A percentile compares a stretch with the other conserved stretches of the same genome.
Conservation (phyloP, 192 early-diverging fungal species). For the Backusella circina region DNA sequence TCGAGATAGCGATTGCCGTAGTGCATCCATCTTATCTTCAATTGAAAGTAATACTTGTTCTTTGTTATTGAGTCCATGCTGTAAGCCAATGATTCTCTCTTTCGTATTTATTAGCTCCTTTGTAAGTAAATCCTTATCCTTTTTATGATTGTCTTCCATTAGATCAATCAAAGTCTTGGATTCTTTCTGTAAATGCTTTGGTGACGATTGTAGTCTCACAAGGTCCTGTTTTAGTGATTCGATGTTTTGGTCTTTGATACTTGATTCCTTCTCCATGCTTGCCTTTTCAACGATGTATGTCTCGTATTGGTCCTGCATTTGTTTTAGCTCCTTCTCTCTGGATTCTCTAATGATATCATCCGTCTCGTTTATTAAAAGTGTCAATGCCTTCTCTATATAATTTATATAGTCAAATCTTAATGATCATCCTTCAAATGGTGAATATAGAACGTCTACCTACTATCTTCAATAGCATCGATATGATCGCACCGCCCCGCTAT, state of each 20-base stretch:
- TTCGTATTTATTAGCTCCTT: not conserved
- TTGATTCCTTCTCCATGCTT: not conserved
- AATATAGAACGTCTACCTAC: too few species aligned
- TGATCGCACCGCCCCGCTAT: not conserved
- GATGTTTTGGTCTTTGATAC: not conserved
- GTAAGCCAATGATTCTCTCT: not conserved
- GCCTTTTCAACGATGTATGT: not conserved
- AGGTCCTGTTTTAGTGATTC: not conserved
- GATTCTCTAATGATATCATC: not conserved
- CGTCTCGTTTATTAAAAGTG: not conserved
- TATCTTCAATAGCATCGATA: not conserved
- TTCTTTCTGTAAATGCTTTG: not conserved
- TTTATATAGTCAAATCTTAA: too few species aligned
- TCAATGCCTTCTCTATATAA: not conserved
- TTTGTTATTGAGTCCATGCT: not conserved
- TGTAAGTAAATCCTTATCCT: not conserved
- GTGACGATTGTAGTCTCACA: not conserved
- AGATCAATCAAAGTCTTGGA: not conserved
- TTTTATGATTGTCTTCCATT: not conserved
- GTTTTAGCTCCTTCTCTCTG: not conserved
- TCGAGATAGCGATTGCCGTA: not conserved
- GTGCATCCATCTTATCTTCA: not conserved
- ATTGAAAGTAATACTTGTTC: not conserved
- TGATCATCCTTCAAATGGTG: too few species aligned
- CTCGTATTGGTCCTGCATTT: not conserved